phyloP scores from a whole-genome alignment of 106 monocot species.

The Iris macrosiphon region DNA sequence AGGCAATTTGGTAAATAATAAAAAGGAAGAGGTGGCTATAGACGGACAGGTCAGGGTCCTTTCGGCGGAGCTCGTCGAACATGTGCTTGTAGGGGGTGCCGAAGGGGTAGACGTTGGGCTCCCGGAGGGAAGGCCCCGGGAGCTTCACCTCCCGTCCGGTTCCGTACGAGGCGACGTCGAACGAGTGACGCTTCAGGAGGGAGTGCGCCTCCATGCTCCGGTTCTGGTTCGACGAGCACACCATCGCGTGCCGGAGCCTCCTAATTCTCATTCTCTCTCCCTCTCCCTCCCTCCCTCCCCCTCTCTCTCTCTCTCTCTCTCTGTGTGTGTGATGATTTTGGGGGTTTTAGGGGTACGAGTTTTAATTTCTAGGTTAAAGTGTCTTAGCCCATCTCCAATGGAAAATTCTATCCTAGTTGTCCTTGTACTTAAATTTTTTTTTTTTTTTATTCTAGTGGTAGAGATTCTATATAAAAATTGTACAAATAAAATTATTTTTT shows the following conservation, averaged over 20 bases:
- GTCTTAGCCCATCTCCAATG: too few relatives aligned
- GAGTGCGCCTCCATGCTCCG: slow-evolving; percentile 99
- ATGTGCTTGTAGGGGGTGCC: slow-evolving; percentile 90
- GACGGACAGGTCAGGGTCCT: slow-evolving; percentile 59
- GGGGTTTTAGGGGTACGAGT: too few relatives aligned
- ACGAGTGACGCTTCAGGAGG: slow-evolving; percentile 62
- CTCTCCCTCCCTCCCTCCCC: not conserved
- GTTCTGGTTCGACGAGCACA: slow-evolving; percentile 99
- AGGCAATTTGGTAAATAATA: too few relatives aligned
- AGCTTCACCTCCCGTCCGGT: slow-evolving; percentile 96
- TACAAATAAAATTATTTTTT: too few relatives aligned
- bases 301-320: too few relatives aligned
- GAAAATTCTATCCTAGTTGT: too few relatives aligned
- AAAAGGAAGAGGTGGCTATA: too few relatives aligned
- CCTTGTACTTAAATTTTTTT: too few relatives aligned
- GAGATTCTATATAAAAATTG: too few relatives aligned
- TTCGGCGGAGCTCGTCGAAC: slow-evolving; percentile 81
- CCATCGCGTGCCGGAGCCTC: slow-evolving; percentile 79
- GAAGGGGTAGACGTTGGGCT: slow-evolving; percentile 94
- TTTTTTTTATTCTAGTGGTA: too few relatives aligned
- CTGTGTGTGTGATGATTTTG: too few relatives aligned
- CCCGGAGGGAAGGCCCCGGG: slow-evolving; percentile 89
- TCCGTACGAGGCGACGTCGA: slow-evolving; percentile 90
- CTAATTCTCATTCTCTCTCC: not conserved
- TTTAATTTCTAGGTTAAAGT: too few relatives aligned